Base-by-base conservation (phyloP, 163 green algal species). In the Chlamydomonas reinhardtii region DNA sequence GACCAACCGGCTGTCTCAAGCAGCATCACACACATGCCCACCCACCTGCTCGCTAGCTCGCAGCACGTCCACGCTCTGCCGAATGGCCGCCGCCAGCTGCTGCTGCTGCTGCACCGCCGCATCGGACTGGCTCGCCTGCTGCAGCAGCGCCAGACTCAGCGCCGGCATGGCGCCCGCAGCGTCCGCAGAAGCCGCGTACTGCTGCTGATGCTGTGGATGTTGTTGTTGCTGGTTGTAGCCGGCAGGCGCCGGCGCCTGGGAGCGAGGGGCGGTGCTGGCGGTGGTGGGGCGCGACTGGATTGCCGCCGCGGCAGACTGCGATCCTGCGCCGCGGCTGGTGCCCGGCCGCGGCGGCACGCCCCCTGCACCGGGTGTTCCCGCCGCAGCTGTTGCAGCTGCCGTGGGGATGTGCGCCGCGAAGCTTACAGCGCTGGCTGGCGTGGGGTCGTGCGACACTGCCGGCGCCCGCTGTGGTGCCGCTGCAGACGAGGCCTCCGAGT, bases 51-150 rank as follows among this genome's bases (percentile, higher is more conserved):
- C 80, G 27, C 70, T 80, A n/a, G 80, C 72, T 8, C 76, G 84
- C 76, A 83, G 20, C 20, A 31, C 74, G 43, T 91, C 88, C n/a
- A 91, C 74, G 65, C 83, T 91, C 3, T 84, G 72, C 29, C 80
- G 22, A 1, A 91, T 89, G 24, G 82, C 59, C 0, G 71, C 72
- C 8, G 82, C 82, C 35, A 87, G 72, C 82, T 82, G 82, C 61
- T 82, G 59, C 61, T 82, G 59, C 66, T 82, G 71, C 31, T 87
- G 70, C 31, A 56, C 43, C 25, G 25, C 64, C 32, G 56, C 52
- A 0, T 56, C 32, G 6, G 43, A 24, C 25, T 56, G 37, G 31
- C 68, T 62, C 11, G 69, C 48, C 56, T 80, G 70, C 70, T 74
- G 56, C 35, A 86, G 70, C 35, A 80, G 37, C 72, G 80, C 35